A percentile compares a stretch with the other conserved stretches of the same genome.
Conservation (phyloP, 768 basidiomycete genomes). For the Pseudohyphozyma bogoriensis region DNA sequence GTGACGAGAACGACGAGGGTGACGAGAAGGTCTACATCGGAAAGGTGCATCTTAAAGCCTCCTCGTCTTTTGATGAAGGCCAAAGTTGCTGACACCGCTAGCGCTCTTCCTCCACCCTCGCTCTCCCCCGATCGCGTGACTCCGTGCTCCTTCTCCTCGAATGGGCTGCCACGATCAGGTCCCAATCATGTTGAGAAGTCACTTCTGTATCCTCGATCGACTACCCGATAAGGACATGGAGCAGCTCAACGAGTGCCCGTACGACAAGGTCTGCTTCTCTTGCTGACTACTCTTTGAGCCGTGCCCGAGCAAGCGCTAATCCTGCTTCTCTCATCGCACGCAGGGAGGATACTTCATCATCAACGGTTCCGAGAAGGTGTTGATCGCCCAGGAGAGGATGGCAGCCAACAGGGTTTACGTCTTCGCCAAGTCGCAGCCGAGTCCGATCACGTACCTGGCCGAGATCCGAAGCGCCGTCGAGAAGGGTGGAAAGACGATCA, state of each 20-base stretch:
- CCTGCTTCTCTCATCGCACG: no score
- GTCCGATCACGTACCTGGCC: slow-evolving; percentile 87
- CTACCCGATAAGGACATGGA: slow-evolving; percentile 70
- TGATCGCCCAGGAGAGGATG: slow-evolving; percentile 99
- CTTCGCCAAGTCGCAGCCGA: slow-evolving; percentile 94
- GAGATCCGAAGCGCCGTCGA: slow-evolving; percentile 97
- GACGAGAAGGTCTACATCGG: slow-evolving; percentile 83
- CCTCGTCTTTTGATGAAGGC: no score
- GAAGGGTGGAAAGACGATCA: slow-evolving; percentile 95
- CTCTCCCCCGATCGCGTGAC: no score
- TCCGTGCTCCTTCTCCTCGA: no score
- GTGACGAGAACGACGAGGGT: slow-evolving; percentile 11
- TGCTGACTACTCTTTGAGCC: not conserved
- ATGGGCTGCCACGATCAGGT: no score
- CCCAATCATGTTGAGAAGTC: slow-evolving; percentile 93
- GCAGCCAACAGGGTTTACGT: slow-evolving; percentile 99
- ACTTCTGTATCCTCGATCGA: slow-evolving; percentile 81
- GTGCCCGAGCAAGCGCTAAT: not conserved
- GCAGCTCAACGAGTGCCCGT: slow-evolving; percentile 94
- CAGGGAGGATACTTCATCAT: slow-evolving; percentile 98
- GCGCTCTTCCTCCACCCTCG: no score
- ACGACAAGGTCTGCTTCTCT: slow-evolving; percentile 51
- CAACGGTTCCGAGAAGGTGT: slow-evolving; percentile 98
- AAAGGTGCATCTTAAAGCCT: slow-evolving; percentile 50
- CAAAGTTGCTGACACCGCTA: no score